Evolutionary conservation across 2,329 filamentous ascomycete species (phyloP), one percentile per base, ranked within the genome.

Genomic region (Aspergillus fijiensis): DNA sequence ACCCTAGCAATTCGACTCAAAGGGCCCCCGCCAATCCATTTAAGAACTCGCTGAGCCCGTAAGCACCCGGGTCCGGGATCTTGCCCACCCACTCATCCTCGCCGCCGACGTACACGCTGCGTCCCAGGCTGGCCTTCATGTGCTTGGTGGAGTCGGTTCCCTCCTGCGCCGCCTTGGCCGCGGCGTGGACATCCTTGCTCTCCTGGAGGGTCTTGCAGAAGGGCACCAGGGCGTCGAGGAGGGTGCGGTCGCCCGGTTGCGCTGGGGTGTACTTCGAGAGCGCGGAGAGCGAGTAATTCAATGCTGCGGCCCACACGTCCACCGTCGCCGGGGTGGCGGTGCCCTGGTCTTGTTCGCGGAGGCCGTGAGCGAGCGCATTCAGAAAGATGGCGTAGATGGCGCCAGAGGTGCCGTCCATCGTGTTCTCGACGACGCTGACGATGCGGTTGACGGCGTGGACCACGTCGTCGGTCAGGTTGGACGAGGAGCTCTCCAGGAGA

Each of bases 251-350:
- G 29, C 95, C 95, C 0, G 89, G 89, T 56, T 89, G 87, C 0
- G 95, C 95, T 0, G 94, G 93, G 2, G 95, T 99, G 76, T 98
- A 98, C 71, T 84, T 89, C 39, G 83, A 85, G 59, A 99, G 80
- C 1, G 88, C 87, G 21, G 87, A 81, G 63, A 89, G 85, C 56
- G 91, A 90, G 67, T 87, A 83, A 63, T 87, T 81, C 14, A 97
- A 81, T 0, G 92, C 93, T 33, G 83, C 79, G 3, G 87, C 83
- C 87, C 87, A 89, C 31, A 82, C 77, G 48, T 81, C 73, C 2
- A 78, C 70, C 0, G 80, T 83, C 35, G 83, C 79, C 29, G 79
- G 74, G 12, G 78, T 73, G 16, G 80, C 70, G 1, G 78, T 76
- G 25, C 69, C 68, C 1, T 78, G 74, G 60, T 82, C 79, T 66